These are phyloP conservation scores for Pichia paraexigua DNA, from an alignment of 805 yeast species.

Conservation along the genomic window DNA sequence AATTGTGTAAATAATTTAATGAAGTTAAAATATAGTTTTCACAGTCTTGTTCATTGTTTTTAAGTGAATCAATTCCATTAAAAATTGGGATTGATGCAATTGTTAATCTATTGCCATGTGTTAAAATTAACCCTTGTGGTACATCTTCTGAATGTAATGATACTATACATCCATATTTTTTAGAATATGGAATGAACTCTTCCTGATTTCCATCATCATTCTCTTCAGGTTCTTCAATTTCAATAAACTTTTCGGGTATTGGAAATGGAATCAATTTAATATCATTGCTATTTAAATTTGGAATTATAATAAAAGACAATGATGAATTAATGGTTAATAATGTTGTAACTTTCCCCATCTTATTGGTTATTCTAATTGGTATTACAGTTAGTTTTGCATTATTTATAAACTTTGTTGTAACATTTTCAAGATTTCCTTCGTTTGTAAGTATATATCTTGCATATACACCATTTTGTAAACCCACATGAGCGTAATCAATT, in stretches of 20 bases:
- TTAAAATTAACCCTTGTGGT: conserved; percentile 55
- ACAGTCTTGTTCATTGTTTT: background rate
- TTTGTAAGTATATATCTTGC: conserved; percentile 52
- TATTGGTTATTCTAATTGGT: background rate
- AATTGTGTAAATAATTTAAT: conserved; percentile 17
- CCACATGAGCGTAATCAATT: conserved; percentile 53
- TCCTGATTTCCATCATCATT: conserved; percentile 3
- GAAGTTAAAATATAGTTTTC: background rate
- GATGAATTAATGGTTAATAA: conserved; percentile 1
- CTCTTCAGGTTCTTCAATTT: conserved; percentile 2
- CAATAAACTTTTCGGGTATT: conserved; percentile 36
- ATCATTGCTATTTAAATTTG: conserved; percentile 9
- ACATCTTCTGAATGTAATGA: conserved; percentile 58
- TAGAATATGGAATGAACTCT: background rate
- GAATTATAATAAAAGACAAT: conserved; percentile 4
- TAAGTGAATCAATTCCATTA: conserved; percentile 27
- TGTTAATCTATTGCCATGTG: conserved; percentile 41
- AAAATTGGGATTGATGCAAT: conserved; percentile 36
- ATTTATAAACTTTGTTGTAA: background rate
- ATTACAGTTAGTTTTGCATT: background rate
- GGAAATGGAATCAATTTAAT: conserved; percentile 42
- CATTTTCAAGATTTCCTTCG: conserved; percentile 56
- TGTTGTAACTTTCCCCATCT: background rate
- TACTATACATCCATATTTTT: conserved; percentile 1
- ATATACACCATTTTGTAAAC: conserved; percentile 78